phyloP scores from a whole-genome alignment of 371 early-diverging fungal genomes.

The Homolaphlyctis polyrhiza region DNA sequence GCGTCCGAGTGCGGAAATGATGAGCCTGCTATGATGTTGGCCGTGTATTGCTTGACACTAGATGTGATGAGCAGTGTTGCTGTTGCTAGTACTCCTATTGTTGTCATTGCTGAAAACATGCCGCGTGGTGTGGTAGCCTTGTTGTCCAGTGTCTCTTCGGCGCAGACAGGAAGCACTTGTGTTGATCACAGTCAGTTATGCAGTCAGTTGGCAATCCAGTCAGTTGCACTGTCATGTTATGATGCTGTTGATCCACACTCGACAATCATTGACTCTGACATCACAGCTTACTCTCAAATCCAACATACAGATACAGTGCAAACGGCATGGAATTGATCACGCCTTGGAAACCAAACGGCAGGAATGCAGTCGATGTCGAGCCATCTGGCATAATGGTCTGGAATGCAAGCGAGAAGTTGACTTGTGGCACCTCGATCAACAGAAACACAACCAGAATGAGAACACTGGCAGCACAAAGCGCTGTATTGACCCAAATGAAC shows the following conservation, averaged over 20 bases:
- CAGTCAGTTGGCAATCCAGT: not conserved
- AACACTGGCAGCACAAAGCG: not conserved
- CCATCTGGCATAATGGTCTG: not conserved
- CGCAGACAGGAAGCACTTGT: not conserved
- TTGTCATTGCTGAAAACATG: not conserved
- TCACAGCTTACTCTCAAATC: not conserved
- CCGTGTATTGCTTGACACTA: not conserved
- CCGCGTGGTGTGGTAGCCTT: not conserved
- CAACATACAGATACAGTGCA: not conserved
- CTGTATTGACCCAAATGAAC: not conserved
- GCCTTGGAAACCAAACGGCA: not conserved
- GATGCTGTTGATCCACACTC: not conserved
- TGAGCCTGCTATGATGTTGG: not conserved
- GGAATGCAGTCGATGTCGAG: not conserved
- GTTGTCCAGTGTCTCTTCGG: not conserved
- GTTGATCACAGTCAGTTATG: not conserved
- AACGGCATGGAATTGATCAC: not conserved
- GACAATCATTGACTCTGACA: no score
- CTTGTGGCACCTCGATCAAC: not conserved
- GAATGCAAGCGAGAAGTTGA: not conserved
- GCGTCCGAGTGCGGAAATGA: not conserved
- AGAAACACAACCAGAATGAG: not conserved
- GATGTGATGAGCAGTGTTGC: not conserved
- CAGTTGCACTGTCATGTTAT: not conserved
- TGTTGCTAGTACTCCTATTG: not conserved